phyloP scores from a whole-genome alignment of 73 alveolate species.

The Halteria grandinella region DNA sequence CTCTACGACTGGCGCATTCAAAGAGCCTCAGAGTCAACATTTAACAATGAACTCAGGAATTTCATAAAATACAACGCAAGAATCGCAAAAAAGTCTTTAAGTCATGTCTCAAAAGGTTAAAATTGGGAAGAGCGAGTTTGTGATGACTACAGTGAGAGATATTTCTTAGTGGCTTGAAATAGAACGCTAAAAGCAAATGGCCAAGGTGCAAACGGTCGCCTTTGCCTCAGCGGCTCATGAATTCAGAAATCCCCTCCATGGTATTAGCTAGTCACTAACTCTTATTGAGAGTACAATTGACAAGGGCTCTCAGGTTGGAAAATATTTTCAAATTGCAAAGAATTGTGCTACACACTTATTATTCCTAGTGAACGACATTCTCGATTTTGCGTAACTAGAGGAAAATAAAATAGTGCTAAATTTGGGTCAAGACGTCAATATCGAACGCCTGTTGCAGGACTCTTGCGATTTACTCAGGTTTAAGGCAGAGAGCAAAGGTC shows the following conservation, averaged over 20 bases:
- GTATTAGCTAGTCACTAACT: constrained; percentile 16
- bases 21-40: no score
- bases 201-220: constrained; percentile 1
- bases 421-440: no score
- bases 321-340: constrained; percentile 17
- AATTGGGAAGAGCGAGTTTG: background rate
- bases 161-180: constrained; percentile 21
- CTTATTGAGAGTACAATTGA: background rate
- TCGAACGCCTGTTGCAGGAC: no score
- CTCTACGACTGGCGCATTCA: no score
- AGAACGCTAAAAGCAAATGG: constrained; percentile 16
- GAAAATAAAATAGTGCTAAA: background rate
- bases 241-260: constrained; percentile 63
- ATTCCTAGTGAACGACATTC: constrained; percentile 22
- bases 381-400: constrained; percentile 24
- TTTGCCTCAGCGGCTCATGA: constrained; percentile 72
- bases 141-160: constrained; percentile 18
- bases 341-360: constrained; percentile 10
- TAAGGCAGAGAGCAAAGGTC: no score
- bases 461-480: no score
- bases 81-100: no score
- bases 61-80: no score
- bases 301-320: background rate
- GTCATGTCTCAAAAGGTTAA: no score
- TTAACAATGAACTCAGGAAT: no score